Evolutionary conservation across 2,329 filamentous ascomycete genomes (phyloP), one percentile per base, ranked within the genome.

Genomic region (Cercospora canescens): DNA sequence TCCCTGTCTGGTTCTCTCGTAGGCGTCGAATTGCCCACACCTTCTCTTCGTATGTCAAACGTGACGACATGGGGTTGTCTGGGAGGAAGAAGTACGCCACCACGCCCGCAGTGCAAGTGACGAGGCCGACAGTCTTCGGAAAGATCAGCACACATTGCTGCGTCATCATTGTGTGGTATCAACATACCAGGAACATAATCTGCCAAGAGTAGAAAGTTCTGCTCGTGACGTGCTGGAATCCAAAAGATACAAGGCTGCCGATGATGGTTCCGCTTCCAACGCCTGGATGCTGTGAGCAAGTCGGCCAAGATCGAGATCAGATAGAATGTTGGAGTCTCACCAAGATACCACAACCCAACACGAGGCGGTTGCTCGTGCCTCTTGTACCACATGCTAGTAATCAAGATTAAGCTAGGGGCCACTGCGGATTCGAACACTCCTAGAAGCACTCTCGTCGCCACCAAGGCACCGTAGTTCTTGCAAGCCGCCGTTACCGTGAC

Each of bases 151-250:
- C n/a, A n/a, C n/a, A n/a, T n/a, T n/a, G n/a, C n/a, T n/a, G n/a
- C n/a, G n/a, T n/a, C n/a, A n/a, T n/a, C n/a, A n/a, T n/a, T n/a
- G n/a, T n/a, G n/a, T n/a, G n/a, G n/a, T n/a, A n/a, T n/a, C n/a
- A n/a, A n/a, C n/a, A n/a, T n/a, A n/a, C n/a, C n/a, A n/a, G n/a
- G n/a, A n/a, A n/a, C n/a, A n/a, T n/a, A n/a, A n/a, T n/a, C n/a
- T n/a, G n/a, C n/a, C n/a, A n/a, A n/a, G n/a, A n/a, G 65, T 87
- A 89, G 11, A 89, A 79, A 1, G 85, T 73, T 3, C 81, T 80
- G 3, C 81, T 87, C n/a, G 91, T 84, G 16, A 91, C 77, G 73
- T 91, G 91, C 62, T 91, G 88, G 69, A 88, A 91, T 72, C 86
- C 87, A 73, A 88, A 91, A 0, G 84, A 85, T 0, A 84, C 80